Evolutionary conservation across 805 yeast genomes (phyloP).

Genomic region (Candida sanyiensis): DNA sequence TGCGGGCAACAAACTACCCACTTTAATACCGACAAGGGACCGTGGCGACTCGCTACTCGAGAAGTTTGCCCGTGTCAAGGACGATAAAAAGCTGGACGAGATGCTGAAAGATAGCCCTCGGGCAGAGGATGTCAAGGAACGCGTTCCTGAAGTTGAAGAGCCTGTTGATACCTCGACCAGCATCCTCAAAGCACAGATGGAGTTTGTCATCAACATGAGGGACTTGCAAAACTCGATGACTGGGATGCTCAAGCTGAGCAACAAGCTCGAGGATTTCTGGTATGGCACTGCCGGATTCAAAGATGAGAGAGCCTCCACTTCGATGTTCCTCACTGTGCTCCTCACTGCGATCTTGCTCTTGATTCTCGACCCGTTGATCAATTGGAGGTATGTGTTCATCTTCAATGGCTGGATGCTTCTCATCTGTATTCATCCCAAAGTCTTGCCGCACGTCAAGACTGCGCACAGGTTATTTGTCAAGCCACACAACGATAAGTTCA

Average conservation of each 20-base stretch:
- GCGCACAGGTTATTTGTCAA: constrained; percentile 17
- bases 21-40: constrained; percentile 29
- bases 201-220: constrained; percentile 53
- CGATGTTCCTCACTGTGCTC: constrained; percentile 43
- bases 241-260: constrained; percentile 43
- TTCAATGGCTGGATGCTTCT: constrained; percentile 51
- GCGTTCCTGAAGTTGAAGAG: constrained; percentile 24
- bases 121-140: constrained; percentile 13
- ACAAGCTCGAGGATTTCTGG: constrained; percentile 47
- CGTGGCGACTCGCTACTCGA: constrained; percentile 53
- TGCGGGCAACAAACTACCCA: constrained; percentile 37
- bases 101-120: constrained; percentile 10
- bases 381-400: constrained; percentile 59
- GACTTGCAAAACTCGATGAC: constrained; percentile 66
- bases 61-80: constrained; percentile 29
- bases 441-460: constrained; percentile 26
- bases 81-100: constrained; percentile 17
- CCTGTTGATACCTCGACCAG: constrained; percentile 16
- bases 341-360: constrained; percentile 35
- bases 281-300: constrained; percentile 63
- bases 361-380: constrained; percentile 45
- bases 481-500: constrained; percentile 27
- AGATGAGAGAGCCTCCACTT: constrained; percentile 63
- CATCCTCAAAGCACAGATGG: constrained; percentile 31
- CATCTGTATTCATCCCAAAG: constrained; percentile 54